These are phyloP conservation scores for Fraxinus albicans DNA, from an alignment of 305 asterid species.

Conservation along the genomic window DNA sequence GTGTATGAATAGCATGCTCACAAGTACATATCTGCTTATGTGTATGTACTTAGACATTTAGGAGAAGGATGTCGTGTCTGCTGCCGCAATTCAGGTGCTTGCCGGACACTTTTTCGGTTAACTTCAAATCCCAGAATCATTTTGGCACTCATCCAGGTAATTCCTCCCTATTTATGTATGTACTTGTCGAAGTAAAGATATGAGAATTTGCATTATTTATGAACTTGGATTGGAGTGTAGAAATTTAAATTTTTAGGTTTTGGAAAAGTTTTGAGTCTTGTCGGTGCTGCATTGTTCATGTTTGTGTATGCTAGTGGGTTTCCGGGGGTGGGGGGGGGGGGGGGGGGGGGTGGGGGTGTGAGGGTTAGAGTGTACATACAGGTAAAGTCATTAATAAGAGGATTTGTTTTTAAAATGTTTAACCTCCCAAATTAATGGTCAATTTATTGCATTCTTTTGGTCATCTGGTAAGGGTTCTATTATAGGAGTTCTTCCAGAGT, in stretches of 20 bases:
- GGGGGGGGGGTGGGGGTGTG: background rate
- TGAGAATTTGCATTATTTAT: background rate
- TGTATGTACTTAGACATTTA: slow-evolving; percentile 30
- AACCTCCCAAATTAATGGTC: background rate
- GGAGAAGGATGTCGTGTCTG: slow-evolving; percentile 75
- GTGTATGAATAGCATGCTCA: slow-evolving; percentile 24
- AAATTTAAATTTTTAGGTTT: slow-evolving; percentile 1
- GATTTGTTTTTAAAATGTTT: background rate
- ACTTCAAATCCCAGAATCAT: slow-evolving; percentile 59
- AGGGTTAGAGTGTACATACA: background rate
- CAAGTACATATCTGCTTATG: slow-evolving; percentile 15
- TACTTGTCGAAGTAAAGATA: background rate
- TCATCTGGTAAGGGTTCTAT: background rate
- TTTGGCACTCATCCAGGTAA: slow-evolving; percentile 45
- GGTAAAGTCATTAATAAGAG: background rate
- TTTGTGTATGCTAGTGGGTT: background rate
- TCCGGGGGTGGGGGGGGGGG: background rate
- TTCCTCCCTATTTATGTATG: slow-evolving; percentile 17
- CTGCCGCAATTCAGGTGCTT: slow-evolving; percentile 91
- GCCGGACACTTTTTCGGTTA: slow-evolving; percentile 75
- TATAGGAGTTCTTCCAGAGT: background rate
- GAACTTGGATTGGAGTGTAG: background rate
- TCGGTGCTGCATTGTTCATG: slow-evolving; percentile 22
- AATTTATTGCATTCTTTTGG: background rate
- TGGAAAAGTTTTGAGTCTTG: slow-evolving; percentile 12